Conservation (phyloP, 345 rosid genomes). For the Gynandropsis gynandra region DNA sequence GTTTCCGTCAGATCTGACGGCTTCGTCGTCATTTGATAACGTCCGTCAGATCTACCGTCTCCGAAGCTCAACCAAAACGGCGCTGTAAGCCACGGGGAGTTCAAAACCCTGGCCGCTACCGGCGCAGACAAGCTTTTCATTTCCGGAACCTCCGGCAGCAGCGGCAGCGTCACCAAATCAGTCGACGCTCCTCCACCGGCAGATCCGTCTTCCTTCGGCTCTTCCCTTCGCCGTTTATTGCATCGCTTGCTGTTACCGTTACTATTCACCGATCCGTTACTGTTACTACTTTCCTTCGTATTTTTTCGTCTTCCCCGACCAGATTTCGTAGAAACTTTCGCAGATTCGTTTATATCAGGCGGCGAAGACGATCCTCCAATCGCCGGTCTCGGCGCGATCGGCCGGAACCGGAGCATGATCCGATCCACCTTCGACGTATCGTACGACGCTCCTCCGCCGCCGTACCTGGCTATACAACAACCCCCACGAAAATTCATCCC, state of each 20-base stretch:
- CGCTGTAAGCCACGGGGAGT: background rate
- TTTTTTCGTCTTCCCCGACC: constrained; percentile 32
- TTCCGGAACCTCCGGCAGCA: constrained; percentile 57
- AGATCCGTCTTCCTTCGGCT: constrained; percentile 22
- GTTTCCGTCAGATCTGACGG: constrained; percentile 16
- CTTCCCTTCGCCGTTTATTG: constrained; percentile 22
- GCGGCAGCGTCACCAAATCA: constrained; percentile 45
- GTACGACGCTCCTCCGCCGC: constrained; percentile 23
- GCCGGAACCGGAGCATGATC: constrained; percentile 76
- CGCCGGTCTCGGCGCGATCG: constrained; percentile 75
- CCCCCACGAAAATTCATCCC: constrained; percentile 53
- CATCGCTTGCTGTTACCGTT: constrained; percentile 22
- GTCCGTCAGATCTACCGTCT: background rate
- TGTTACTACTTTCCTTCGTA: constrained; percentile 29
- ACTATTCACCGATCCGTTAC: constrained; percentile 22
- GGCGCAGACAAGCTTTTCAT: constrained; percentile 17
- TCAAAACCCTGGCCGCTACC: constrained; percentile 1
- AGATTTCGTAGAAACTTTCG: constrained; percentile 26
- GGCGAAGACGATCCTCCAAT: constrained; percentile 28
- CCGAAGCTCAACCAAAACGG: constrained; percentile 40
- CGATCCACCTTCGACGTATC: constrained; percentile 56
- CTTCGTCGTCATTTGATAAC: constrained; percentile 19
- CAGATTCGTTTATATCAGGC: constrained; percentile 15
- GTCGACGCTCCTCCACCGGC: background rate
- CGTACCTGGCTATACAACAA: constrained; percentile 65